Evolutionary conservation across 2,329 filamentous ascomycete species (phyloP).

Genomic region (Thelonectria blattea): DNA sequence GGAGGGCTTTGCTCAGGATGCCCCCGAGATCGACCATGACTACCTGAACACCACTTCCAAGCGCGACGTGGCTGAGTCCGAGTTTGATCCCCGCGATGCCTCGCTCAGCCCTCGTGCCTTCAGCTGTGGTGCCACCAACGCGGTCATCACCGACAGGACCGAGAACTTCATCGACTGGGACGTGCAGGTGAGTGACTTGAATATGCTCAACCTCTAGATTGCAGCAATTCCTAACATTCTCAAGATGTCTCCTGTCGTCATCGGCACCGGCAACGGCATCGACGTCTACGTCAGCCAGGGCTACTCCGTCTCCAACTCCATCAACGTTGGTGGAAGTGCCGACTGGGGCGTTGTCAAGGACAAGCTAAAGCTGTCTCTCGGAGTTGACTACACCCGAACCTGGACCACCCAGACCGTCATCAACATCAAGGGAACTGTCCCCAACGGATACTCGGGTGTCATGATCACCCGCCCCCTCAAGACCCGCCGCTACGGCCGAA

Average conservation of each 20-base stretch:
- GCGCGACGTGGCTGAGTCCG: not conserved
- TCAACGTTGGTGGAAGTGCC: slow-evolving; percentile 13
- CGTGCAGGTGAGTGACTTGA: not conserved
- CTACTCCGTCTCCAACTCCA: slow-evolving; percentile 20
- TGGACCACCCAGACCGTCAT: slow-evolving; percentile 18
- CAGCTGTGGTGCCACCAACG: slow-evolving; percentile 4
- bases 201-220: not conserved
- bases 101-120: slow-evolving; percentile 1
- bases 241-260: slow-evolving; percentile 21
- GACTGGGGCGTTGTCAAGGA: slow-evolving; percentile 16
- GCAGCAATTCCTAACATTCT: not conserved
- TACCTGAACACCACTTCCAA: slow-evolving; percentile 4
- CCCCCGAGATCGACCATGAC: not conserved
- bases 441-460: slow-evolving; percentile 17
- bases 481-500: slow-evolving; percentile 20
- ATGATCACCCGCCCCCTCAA: slow-evolving; percentile 23
- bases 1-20: not conserved
- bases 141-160: slow-evolving; percentile 18
- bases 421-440: slow-evolving; percentile 19
- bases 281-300: slow-evolving; percentile 19
- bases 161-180: slow-evolving; percentile 23
- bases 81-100: not conserved
- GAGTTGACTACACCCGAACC: slow-evolving; percentile 19
- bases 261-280: slow-evolving; percentile 10
- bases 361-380: slow-evolving; percentile 5